Base-by-base conservation (phyloP, 2,329 filamentous ascomycete genomes). In the Colletotrichum sp. region DNA sequence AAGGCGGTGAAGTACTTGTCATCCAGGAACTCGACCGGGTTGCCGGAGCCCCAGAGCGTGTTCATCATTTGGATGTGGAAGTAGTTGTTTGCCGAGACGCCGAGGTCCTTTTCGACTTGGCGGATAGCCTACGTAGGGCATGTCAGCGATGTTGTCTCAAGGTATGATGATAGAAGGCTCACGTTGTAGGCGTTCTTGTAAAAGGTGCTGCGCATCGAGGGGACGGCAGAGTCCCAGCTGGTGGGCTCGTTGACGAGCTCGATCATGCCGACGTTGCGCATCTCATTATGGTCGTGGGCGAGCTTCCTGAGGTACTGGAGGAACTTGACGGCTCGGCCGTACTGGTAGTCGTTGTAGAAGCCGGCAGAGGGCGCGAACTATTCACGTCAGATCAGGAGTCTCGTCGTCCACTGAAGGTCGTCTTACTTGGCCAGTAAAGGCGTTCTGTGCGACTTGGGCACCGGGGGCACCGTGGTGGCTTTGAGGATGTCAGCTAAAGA, bases 231-330 rank as follows among this genome's bases (percentile, higher is more conserved):
- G 65, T 85, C 81, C 55, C 77, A 77, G 66, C 86, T 85, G 15
- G 88, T 81, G 5, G 91, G 91, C 80, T 93, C 91, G 79, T 92
- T 93, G 70, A 92, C 84, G 15, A 92, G 82, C 80, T 90, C 87
- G 48, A 93, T 81, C 88, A 91, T 92, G 72, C 90, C 90, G 30
- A 92, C 90, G 60, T 89, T 91, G 69, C 86, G 83, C 80, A 89
- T 90, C 34, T 85, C 85, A 44, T 82, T 68, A 75, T 86, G 87
- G 48, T 79, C 83, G 80, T 92, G 90, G 74, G 91, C 87, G 52
- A 86, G 84, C 48, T 86, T 84, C 13, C 89, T 87, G 79, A 93
- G 88, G 87, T 88, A 91, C 69, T 87, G 82, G n/a, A 92, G 86
- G 83, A 91, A 92, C 67, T 87, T 80, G 72, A 88, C 81, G 4